Evolutionary conservation across 1,284 basidiomycete genomes (phyloP), one percentile per base, ranked within the genome.

Genomic region (Puccinia novopanici): DNA sequence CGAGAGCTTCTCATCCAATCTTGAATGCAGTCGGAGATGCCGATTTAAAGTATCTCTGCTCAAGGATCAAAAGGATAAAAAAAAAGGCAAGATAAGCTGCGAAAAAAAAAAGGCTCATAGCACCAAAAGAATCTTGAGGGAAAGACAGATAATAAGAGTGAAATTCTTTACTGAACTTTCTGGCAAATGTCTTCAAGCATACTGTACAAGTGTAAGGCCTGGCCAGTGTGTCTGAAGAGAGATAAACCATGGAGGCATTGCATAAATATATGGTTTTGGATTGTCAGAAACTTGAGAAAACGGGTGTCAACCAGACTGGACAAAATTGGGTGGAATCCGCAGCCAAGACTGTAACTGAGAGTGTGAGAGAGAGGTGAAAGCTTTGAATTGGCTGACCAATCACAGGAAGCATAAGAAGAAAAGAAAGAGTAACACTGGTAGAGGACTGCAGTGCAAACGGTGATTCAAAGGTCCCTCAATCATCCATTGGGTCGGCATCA

Each of bases 171-270:
- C n/a, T n/a, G n/a, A n/a, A n/a, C n/a, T n/a, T n/a, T n/a, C n/a
- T n/a, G n/a, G n/a, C n/a, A n/a, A n/a, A n/a, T n/a, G n/a, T n/a
- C n/a, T n/a, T n/a, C n/a, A n/a, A n/a, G n/a, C n/a, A n/a, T n/a
- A n/a, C n/a, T n/a, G n/a, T n/a, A n/a, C 77, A n/a, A n/a, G n/a
- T n/a, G n/a, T n/a, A n/a, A n/a, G n/a, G n/a, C n/a, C n/a, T n/a
- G n/a, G n/a, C n/a, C 37, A 79, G 30, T 1, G 77, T 79, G 30
- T 79, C 77, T 79, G 54, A 54, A 45, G 17, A 52, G 24, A 42
- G 27, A 27, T 34, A 54, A 65, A 55, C 27, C 17, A 68, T 55
- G 48, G 24, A 55, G 9, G n/a, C n/a, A 61, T 79, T 12, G 24
- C 59, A 24, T 55, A 5, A 71, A 52, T 71, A 19, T 50, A 17